phyloP scores from a whole-genome alignment of 2,329 filamentous ascomycete genomes.

The Rhynchosporium secalis region DNA sequence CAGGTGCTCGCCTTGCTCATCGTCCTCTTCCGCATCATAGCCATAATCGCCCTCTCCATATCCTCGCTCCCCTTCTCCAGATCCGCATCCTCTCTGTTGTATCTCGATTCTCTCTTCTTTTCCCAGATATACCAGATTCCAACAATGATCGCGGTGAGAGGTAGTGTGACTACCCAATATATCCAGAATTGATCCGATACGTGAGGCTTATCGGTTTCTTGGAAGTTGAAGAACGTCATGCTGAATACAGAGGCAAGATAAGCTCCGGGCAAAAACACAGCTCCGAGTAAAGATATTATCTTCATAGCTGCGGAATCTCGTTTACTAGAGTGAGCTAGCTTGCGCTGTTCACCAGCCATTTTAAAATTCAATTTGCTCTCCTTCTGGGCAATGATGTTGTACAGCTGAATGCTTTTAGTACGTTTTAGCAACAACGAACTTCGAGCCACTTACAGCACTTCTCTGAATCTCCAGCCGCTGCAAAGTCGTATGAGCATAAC shows the following conservation, averaged over 20 bases:
- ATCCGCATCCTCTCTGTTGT: conserved; percentile 32
- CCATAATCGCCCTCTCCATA: conserved; percentile 36
- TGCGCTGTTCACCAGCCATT: conserved; percentile 48
- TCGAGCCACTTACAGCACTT: conserved; percentile 51
- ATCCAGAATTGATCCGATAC: conserved; percentile 58
- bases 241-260: conserved; percentile 63
- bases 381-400: conserved; percentile 65
- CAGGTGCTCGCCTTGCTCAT: conserved; percentile 34
- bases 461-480: conserved; percentile 62
- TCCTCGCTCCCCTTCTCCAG: conserved; percentile 34
- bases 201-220: conserved; percentile 25
- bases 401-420: conserved; percentile 48
- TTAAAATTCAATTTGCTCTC: conserved; percentile 63
- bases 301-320: conserved; percentile 58
- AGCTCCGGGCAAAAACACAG: conserved; percentile 62
- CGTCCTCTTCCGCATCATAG: conserved; percentile 34
- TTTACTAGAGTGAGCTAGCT: conserved; percentile 43
- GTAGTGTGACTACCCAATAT: conserved; percentile 62
- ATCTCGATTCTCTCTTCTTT: conserved; percentile 28
- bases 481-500: conserved; percentile 62
- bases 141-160: conserved; percentile 56
- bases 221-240: conserved; percentile 68
- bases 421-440: neutral
- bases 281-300: conserved; percentile 61
- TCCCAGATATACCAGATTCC: conserved; percentile 51